These are phyloP conservation scores for Hibiscus mutabilis DNA, from an alignment of 345 rosid species.

Conservation along the genomic window DNA sequence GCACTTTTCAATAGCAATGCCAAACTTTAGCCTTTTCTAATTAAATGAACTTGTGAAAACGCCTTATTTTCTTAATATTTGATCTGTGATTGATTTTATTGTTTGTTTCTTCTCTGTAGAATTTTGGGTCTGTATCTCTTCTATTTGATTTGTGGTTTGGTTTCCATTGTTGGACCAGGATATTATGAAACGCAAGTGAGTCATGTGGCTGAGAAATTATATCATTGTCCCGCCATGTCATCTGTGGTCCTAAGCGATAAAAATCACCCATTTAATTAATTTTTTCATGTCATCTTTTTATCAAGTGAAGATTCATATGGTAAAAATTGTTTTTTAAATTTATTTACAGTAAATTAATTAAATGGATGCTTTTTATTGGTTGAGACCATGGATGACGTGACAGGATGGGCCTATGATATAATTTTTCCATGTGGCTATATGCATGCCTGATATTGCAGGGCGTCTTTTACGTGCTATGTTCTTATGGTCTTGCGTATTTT, in stretches of 20 bases:
- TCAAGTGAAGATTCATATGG: too few relatives aligned
- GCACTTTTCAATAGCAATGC: too few relatives aligned
- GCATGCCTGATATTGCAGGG: constrained; percentile 5
- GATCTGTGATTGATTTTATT: background rate
- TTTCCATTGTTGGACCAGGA: background rate
- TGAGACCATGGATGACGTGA: too few relatives aligned
- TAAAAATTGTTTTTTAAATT: too few relatives aligned
- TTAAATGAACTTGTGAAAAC: background rate
- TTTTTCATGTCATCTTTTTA: too few relatives aligned
- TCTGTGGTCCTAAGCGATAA: too few relatives aligned
- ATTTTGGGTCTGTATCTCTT: background rate
- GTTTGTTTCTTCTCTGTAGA: background rate
- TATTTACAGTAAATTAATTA: too few relatives aligned
- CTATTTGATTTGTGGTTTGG: background rate
- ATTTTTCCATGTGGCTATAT: background rate
- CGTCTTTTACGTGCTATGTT: background rate
- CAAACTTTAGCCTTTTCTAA: too few relatives aligned
- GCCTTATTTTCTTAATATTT: background rate
- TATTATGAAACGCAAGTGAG: background rate
- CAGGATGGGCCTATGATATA: too few relatives aligned
- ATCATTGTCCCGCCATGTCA: too few relatives aligned
- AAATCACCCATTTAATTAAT: too few relatives aligned
- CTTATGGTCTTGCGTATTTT: constrained; percentile 12
- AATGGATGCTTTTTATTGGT: too few relatives aligned
- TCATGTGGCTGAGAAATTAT: background rate